Evolutionary conservation across 192 early-diverging fungal species (phyloP).

Genomic region (Linnemannia hyalina): DNA sequence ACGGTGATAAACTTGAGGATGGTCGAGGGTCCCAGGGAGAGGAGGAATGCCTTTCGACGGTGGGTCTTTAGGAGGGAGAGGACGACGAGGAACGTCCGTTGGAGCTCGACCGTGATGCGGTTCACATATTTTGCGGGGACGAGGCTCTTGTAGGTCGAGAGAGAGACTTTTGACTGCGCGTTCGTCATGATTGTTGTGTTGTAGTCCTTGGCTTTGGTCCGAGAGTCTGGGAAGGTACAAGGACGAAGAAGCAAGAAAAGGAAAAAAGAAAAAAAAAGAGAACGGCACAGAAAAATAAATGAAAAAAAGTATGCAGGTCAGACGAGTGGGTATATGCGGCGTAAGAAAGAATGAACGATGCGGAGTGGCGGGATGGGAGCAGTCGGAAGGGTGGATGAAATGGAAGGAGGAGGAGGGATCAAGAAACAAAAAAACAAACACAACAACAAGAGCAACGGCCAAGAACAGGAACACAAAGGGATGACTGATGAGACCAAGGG

Average conservation of each 20-base stretch:
- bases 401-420: not conserved
- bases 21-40: constrained; percentile 46
- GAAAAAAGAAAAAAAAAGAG: no score
- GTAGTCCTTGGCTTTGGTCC: not conserved
- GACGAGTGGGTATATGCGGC: not conserved
- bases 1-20: constrained; percentile 54
- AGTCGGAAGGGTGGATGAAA: not conserved
- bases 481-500: constrained; percentile 8
- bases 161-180: constrained; percentile 37
- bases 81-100: constrained; percentile 35
- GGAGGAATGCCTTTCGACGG: constrained; percentile 48
- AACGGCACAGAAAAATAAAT: not conserved
- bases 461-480: not conserved
- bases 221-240: not conserved
- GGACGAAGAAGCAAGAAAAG: not conserved
- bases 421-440: not conserved
- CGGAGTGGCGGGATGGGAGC: not conserved
- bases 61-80: constrained; percentile 49
- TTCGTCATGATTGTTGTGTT: constrained; percentile 16
- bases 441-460: not conserved
- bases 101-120: constrained; percentile 32
- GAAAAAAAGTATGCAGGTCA: not conserved
- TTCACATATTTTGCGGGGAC: constrained; percentile 37
- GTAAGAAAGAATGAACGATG: not conserved
- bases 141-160: constrained; percentile 20